phyloP scores from a whole-genome alignment of 2,329 filamentous ascomycete species.

The Cercospora sojina region DNA sequence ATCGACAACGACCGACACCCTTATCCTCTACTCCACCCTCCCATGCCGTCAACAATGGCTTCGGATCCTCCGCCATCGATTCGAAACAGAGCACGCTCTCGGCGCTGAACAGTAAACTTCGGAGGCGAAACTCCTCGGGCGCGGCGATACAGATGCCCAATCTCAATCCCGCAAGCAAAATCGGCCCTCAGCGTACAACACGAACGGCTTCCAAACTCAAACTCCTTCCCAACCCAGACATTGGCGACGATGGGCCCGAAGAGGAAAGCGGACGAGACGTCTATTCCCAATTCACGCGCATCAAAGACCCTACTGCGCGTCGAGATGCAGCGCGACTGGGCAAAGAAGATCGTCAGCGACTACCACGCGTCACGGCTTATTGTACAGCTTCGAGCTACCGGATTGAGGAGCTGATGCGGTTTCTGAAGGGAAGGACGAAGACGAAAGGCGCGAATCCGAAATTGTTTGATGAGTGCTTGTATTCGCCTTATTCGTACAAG shows the following conservation, averaged over 20 bases:
- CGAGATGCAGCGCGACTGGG: constrained; percentile 88
- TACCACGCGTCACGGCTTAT: constrained; percentile 93
- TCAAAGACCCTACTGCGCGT: constrained; percentile 91
- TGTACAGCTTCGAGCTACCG: constrained; percentile 92
- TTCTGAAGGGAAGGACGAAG: constrained; percentile 80
- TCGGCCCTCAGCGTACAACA: constrained; percentile 90
- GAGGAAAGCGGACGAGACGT: constrained; percentile 94
- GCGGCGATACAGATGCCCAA: constrained; percentile 51
- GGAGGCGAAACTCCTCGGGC: constrained; percentile 80
- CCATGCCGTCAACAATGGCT: constrained; percentile 24
- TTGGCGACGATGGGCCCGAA: constrained; percentile 72
- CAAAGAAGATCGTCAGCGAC: constrained; percentile 82
- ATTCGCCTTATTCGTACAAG: constrained; percentile 83
- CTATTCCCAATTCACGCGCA: constrained; percentile 95
- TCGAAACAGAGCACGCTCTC: constrained; percentile 64
- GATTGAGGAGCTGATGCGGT: constrained; percentile 84
- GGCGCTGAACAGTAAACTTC: constrained; percentile 81
- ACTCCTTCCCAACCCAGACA: constrained; percentile 86
- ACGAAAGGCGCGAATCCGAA: constrained; percentile 80
- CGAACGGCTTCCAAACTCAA: constrained; percentile 97
- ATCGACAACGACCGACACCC: constrained; percentile 31
- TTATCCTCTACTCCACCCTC: constrained; percentile 36
- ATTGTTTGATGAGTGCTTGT: constrained; percentile 95
- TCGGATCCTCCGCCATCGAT: constrained; percentile 36
- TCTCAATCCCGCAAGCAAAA: constrained; percentile 60